Evolutionary conservation across 768 basidiomycete species (phyloP), one percentile per base, ranked within the genome.

Genomic region (Tulasnella sp.): DNA sequence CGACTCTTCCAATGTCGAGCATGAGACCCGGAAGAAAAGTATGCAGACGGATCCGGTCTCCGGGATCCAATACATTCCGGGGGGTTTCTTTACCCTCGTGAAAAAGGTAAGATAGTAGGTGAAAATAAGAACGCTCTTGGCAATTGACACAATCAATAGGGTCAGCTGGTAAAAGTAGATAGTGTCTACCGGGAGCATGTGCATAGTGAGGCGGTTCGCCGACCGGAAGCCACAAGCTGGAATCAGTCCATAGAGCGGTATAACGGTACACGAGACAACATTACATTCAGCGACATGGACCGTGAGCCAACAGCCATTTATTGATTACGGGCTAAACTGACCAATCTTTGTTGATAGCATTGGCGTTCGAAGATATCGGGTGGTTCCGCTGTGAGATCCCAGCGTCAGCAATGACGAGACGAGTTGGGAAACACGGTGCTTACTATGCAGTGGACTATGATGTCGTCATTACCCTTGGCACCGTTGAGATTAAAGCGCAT

Each of bases 1-100:
- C 76, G 86, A 92, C 77, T 80, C 84, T 1, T 81, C 81, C 40
- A 88, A 92, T 78, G 83, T 84, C 6, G 90, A 91, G 59, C 91
- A 92, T 76, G 79, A 86, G 65, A 79, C 84, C 2, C 84, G 90
- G 71, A 85, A 85, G 77, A 86, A 87, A 71, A 83, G 87, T 59
- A 82, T 92, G 39, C 89, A 34, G 4, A 64, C 62, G 32, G 29
- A 37, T 29, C 32, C 4, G 2, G 7, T 64, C 19, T 34, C 62
- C 32, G 62, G 62, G 5, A 3, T 6, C 17, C 32, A 64, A 29
- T 64, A 34, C 32, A 32, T 64, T 29, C 17, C n/a, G 29, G 26
- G 62, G 19, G 62, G 62, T 17, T 64, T 64, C 12, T 32, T 34
- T 14, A 8, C 62, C n/a, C 29, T 64, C 32, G 36, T 37, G 14